Evolutionary conservation across 2,329 filamentous ascomycete species (phyloP).

Genomic region (Alternaria tenuissima): DNA sequence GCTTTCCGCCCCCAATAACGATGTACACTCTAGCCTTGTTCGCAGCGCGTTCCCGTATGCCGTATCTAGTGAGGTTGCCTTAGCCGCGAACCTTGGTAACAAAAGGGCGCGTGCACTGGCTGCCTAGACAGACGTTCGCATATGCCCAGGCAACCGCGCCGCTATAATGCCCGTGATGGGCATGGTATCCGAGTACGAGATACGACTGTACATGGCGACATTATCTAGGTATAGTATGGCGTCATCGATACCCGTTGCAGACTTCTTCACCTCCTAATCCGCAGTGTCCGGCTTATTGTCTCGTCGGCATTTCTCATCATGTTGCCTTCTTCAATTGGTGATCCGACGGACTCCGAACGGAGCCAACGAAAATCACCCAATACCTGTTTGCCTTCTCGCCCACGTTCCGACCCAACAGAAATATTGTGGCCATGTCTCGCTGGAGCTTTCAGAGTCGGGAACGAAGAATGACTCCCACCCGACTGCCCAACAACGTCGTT

Average conservation of each 20-base stretch:
- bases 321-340: not conserved
- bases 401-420: not conserved
- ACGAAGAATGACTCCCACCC: not conserved
- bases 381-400: slow-evolving; percentile 12
- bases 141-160: slow-evolving; percentile 6
- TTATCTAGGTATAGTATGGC: not conserved
- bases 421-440: not conserved
- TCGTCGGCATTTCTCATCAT: not conserved
- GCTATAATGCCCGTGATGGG: not conserved
- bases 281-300: not conserved
- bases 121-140: slow-evolving; percentile 7
- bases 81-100: not conserved
- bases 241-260: not conserved
- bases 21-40: not conserved
- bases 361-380: not conserved
- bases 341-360: slow-evolving; percentile 1
- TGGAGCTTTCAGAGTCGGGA: not conserved
- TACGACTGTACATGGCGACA: not conserved
- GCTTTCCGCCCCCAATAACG: slow-evolving; percentile 12
- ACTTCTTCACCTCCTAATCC: not conserved
- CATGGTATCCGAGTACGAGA: slow-evolving; percentile 1
- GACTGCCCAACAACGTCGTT: not conserved
- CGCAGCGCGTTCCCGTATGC: not conserved
- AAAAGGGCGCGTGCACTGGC: not conserved
- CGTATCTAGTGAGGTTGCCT: slow-evolving; percentile 1